Evolutionary conservation across 139 green algal species (phyloP).

Genomic region (Zygnema cylindricum): DNA sequence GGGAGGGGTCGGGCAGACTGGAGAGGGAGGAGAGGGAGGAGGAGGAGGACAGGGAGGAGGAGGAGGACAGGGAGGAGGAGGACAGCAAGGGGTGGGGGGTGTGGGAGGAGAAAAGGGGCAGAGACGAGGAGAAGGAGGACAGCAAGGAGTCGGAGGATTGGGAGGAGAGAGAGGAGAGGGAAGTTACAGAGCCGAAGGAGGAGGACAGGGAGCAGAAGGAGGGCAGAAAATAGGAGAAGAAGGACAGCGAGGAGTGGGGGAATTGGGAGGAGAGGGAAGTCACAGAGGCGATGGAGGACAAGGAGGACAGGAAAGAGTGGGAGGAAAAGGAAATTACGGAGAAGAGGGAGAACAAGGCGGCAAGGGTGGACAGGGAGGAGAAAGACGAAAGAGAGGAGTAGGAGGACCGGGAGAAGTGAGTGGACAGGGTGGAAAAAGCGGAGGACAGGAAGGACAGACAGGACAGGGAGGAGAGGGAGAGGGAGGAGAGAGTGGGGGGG

Average conservation of each 20-base stretch:
- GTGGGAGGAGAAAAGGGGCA: background rate
- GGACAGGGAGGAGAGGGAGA: too few species aligned
- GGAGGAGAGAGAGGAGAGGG: background rate
- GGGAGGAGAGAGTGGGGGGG: too few species aligned
- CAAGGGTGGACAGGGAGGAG: too few species aligned
- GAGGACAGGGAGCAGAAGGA: background rate
- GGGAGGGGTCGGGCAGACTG: background rate
- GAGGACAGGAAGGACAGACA: too few species aligned
- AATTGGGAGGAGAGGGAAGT: background rate
- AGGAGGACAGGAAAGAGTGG: too few species aligned
- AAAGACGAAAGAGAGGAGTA: too few species aligned
- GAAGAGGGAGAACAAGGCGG: too few species aligned
- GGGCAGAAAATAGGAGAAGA: background rate
- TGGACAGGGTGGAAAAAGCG: too few species aligned
- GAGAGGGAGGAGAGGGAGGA: background rate
- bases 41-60: background rate
- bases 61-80: background rate
- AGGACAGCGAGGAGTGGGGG: background rate
- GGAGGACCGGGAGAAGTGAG: too few species aligned
- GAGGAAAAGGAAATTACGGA: too few species aligned
- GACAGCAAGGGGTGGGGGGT: background rate
- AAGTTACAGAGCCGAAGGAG: background rate
- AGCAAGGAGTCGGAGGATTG: background rate
- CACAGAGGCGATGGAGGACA: background rate
- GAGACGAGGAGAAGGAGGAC: background rate